Percentiles rank a stretch among this genome's conserved stretches.
phyloP scores from a whole-genome alignment of 2,329 filamentous ascomycete species.

The Xylariaceae sp. region DNA sequence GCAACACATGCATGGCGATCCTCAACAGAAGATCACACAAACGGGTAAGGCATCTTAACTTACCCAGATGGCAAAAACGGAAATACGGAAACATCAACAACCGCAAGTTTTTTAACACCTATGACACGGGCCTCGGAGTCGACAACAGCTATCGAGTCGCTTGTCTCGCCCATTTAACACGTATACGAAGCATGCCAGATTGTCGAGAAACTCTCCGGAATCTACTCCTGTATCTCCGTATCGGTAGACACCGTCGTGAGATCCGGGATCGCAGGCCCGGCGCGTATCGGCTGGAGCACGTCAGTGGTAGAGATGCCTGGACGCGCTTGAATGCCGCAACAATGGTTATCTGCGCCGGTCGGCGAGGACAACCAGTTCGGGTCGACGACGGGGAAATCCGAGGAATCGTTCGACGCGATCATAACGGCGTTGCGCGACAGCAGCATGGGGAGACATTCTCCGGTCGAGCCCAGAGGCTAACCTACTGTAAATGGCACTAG shows the following conservation, averaged over 20 bases:
- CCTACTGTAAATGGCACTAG: too few species aligned
- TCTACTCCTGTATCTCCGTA: slow-evolving; percentile 7
- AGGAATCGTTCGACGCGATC: too few species aligned
- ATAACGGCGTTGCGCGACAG: too few species aligned
- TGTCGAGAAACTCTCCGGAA: slow-evolving; percentile 9
- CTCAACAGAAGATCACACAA: too few species aligned
- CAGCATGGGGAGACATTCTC: too few species aligned
- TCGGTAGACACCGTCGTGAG: slow-evolving; percentile 5
- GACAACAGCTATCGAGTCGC: slow-evolving; percentile 16
- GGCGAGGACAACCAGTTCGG: slow-evolving; percentile 43
- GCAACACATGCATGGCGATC: too few species aligned
- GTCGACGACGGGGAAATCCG: slow-evolving; percentile 29
- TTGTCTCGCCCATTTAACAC: slow-evolving; percentile 15
- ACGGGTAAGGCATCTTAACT: too few species aligned
- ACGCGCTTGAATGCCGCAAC: slow-evolving; percentile 40
- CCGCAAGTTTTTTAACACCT: slow-evolving; percentile 15
- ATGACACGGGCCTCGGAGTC: slow-evolving; percentile 14
- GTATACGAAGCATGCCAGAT: slow-evolving; percentile 18
- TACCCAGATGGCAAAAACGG: slow-evolving; percentile 6
- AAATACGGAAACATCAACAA: slow-evolving; percentile 13
- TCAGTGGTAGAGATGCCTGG: slow-evolving; percentile 21
- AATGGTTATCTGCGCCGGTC: slow-evolving; percentile 39
- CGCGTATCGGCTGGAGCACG: background rate
- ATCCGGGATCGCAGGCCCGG: slow-evolving; percentile 8
- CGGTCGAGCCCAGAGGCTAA: too few species aligned